Evolutionary conservation across 2,329 filamentous ascomycete genomes (phyloP), one percentile per base, ranked within the genome.

Genomic region (Ceratocystis eucalypticola): DNA sequence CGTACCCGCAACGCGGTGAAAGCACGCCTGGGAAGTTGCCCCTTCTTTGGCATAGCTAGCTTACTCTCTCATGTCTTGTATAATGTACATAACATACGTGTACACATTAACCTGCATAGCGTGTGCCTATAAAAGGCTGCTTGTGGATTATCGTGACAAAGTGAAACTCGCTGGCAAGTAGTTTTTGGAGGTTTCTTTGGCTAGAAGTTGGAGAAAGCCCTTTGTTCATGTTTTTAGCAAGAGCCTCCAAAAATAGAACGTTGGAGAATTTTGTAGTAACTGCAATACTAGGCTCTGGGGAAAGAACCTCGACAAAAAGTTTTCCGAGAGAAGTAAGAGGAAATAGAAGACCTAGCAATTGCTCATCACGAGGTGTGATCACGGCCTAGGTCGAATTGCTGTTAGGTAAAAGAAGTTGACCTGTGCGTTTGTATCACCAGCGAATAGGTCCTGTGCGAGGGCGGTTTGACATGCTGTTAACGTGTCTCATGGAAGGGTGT

Each of bases 91-190:
- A 8, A 1, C 12, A 30, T 57, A 33, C 30, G 17, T 59, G 55
- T 59, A 37, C 17, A 25, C 8, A 59, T n/a, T 2, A 15, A 59
- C 7, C 7, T n/a, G 55, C 10, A 20, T 10, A 53, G 48, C 48
- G 20, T 28, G 22, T 28, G 48, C 28, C 48, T 53, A 53, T 53
- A 53, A 25, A 53, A 15, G 25, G 48, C 20, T 8, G 20, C 55
- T 59, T 59, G 28, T 59, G 55, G 55, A 59, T 59, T 59, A 59
- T 59, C 55, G 28, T 59, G 55, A 59, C 25, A 59, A 59, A 59
- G 12, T 37, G 55, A 59, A 59, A 59, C 55, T 37, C 7, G 12
- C 5, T 6, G 55, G 28, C 17, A 41, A 41, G 37, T 41, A 15
- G 37, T 41, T 59, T 59, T 59, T 59, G 55, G 55, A 20, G 55